A percentile compares a stretch with the other conserved stretches of the same genome.
phyloP scores from a whole-genome alignment of 306 rosid genomes.

The Quercus aquifolioides region DNA sequence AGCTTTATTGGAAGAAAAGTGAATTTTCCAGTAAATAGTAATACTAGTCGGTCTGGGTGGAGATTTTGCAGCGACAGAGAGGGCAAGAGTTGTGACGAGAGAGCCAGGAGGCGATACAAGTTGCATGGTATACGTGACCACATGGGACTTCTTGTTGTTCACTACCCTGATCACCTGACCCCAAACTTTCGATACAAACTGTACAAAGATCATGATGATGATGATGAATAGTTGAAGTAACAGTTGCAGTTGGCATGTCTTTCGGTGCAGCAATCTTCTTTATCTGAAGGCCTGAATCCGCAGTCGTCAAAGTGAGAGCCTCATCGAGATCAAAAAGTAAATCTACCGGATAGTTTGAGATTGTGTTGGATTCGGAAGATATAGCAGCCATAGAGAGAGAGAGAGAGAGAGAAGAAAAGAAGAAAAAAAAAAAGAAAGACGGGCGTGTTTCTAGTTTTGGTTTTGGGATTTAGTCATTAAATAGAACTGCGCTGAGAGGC shows the following conservation, averaged over 20 bases:
- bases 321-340: constrained; percentile 48
- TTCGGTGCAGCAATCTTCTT: not conserved
- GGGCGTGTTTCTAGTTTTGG: too few species aligned
- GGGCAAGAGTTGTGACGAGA: constrained; percentile 56
- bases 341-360: constrained; percentile 3
- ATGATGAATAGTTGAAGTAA: not conserved
- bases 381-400: not conserved
- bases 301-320: constrained; percentile 35
- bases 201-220: constrained; percentile 35
- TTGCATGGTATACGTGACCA: constrained; percentile 61
- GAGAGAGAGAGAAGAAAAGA: not conserved
- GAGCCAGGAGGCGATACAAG: constrained; percentile 64
- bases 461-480: too few species aligned
- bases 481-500: too few species aligned
- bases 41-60: not conserved
- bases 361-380: constrained; percentile 1
- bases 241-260: constrained; percentile 36
- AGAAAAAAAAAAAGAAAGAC: not conserved
- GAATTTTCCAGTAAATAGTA: not conserved
- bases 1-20: not conserved
- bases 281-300: constrained; percentile 1
- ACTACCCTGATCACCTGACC: constrained; percentile 15
- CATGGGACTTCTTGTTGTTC: constrained; percentile 41
- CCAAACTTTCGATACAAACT: constrained; percentile 52
- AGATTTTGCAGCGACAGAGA: constrained; percentile 56